Percentiles rank a stretch among this genome's conserved stretches.
These are phyloP conservation scores for Oryza meridionalis DNA, from an alignment of 176 grass and related monocot species.

Conservation along the genomic window DNA sequence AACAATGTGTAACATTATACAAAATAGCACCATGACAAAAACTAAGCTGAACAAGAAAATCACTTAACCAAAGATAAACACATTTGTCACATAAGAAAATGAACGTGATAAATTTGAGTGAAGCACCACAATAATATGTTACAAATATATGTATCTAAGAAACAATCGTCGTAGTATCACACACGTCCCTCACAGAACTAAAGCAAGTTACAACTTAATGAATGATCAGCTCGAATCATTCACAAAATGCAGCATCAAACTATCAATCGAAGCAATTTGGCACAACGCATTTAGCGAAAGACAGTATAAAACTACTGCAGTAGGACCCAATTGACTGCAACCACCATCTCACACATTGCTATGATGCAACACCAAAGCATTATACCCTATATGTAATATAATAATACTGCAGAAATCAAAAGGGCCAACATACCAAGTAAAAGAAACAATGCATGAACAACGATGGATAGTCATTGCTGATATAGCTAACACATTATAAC, in stretches of 20 bases:
- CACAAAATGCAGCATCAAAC: background rate
- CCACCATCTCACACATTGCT: background rate
- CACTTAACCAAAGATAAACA: background rate
- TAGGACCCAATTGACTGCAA: background rate
- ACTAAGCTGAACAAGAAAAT: background rate
- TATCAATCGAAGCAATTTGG: background rate
- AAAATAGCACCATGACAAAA: background rate
- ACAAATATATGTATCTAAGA: background rate
- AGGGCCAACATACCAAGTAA: background rate
- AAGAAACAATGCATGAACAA: background rate
- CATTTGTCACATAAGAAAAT: background rate
- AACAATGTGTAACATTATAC: background rate
- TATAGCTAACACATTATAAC: background rate
- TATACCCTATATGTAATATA: background rate
- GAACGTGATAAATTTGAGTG: background rate
- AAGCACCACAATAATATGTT: background rate
- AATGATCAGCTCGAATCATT: background rate
- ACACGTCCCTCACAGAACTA: background rate
- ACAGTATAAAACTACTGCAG: background rate
- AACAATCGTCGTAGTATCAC: background rate
- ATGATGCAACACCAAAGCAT: background rate
- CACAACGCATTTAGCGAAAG: background rate
- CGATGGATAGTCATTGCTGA: background rate
- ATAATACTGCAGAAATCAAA: background rate
- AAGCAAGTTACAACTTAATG: background rate